A percentile compares a stretch with the other conserved stretches of the same genome.
phyloP scores from a whole-genome alignment of 2,329 filamentous ascomycete genomes.

The Chrysoporthe deuterocubensis region DNA sequence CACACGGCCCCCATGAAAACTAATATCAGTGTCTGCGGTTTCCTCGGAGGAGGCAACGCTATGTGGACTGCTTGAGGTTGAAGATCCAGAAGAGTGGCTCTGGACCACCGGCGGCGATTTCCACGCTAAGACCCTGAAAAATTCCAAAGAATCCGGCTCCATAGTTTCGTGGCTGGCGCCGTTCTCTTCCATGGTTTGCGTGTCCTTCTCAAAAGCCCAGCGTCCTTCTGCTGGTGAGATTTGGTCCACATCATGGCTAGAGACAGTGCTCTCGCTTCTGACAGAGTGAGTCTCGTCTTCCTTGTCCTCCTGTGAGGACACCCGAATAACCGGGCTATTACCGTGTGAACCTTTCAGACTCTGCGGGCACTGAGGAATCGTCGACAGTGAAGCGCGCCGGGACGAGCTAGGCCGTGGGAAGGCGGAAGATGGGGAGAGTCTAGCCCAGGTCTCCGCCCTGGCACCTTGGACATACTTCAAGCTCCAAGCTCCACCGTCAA shows the following conservation, averaged over 20 bases:
- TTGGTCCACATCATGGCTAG: conserved; percentile 23
- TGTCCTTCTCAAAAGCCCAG: conserved; percentile 63
- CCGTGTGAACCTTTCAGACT: not conserved
- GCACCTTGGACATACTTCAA: not conserved
- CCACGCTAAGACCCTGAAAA: conserved; percentile 31
- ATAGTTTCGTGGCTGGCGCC: conserved; percentile 39
- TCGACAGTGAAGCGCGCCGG: not conserved
- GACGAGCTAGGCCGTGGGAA: not conserved
- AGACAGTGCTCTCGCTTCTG: conserved; percentile 22
- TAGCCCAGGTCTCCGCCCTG: not conserved
- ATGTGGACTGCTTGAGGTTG: conserved; percentile 55
- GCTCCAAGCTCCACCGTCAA: not conserved
- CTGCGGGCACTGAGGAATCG: not conserved
- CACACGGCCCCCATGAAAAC: conserved; percentile 47
- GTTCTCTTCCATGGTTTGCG: conserved; percentile 49
- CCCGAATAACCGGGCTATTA: not conserved
- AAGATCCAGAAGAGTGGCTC: conserved; percentile 42
- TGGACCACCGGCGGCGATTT: conserved; percentile 36
- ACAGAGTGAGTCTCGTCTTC: conserved; percentile 22
- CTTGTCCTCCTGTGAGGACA: not conserved
- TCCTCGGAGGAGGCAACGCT: conserved; percentile 47
- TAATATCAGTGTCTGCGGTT: conserved; percentile 48
- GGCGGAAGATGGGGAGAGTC: not conserved
- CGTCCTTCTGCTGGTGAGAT: conserved; percentile 40
- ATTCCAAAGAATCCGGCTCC: conserved; percentile 36